Conservation (phyloP, 2,329 filamentous ascomycete genomes). For the Fusarium sp. region DNA sequence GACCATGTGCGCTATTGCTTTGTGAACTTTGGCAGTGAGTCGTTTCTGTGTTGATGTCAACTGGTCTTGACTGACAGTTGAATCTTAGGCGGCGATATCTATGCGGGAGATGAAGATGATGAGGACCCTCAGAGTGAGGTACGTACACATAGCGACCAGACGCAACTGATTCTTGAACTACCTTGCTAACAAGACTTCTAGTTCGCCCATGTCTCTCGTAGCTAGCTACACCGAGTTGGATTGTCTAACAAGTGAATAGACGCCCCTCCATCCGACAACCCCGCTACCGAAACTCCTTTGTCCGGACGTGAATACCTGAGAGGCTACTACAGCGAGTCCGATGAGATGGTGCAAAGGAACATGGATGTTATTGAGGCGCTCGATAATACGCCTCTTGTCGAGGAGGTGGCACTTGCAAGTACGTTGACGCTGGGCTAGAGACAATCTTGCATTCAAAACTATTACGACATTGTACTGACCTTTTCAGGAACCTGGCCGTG, state of each 20-base stretch:
- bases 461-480: neutral
- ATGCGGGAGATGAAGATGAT: neutral
- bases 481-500: constrained; percentile 10
- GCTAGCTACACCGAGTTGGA: neutral
- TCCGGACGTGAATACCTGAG: neutral
- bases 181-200: neutral
- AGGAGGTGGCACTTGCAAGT: neutral
- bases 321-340: neutral
- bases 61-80: neutral
- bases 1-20: constrained; percentile 6
- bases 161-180: neutral
- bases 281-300: neutral
- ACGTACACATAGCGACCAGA: neutral
- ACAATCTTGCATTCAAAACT: neutral
- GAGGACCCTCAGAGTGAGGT: neutral
- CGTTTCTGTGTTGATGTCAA: neutral
- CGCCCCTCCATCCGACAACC: neutral
- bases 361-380: neutral
- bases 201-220: neutral
- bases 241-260: neutral
- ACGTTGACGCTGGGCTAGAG: neutral
- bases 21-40: constrained; percentile 1
- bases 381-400: constrained; percentile 1
- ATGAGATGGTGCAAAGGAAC: neutral
- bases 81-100: neutral